Evolutionary conservation across 129 eudicot genomes (phyloP), one percentile per base, ranked within the genome.

Genomic region (Pulicaria dysenterica): DNA sequence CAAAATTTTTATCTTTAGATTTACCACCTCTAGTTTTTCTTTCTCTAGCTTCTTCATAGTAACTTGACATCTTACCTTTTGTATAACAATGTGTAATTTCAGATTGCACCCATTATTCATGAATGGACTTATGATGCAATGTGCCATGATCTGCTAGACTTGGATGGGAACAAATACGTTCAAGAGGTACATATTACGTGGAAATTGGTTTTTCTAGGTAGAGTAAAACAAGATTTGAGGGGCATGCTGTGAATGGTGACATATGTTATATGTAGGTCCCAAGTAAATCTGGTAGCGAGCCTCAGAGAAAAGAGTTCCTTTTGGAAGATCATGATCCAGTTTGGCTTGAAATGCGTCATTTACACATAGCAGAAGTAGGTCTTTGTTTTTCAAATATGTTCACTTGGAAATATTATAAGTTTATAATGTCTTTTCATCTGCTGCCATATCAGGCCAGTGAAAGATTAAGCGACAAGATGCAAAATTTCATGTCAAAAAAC

Each of bases 41-140:
- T 38, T 72, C 45, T 3, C n/a, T 5, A 67, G 37, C 12, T 38
- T 58, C 7, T 13, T 6, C 6, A 6, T 46, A 41, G 59, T 38
- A 48, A 48, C 50, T 47, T 50, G 70, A 62, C 42, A 56, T 51
- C 64, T 69, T 49, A 59, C 14, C 51, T 15, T 43, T 36, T 49
- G 11, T 68, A 34, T 66, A 51, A 72, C 54, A 42, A 67, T 41
- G 38, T 78, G 7, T 51, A 7, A 19, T 12, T 79, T 51, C 74
- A 93, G 98, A 87, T 93, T 78, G 98, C 98, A 73, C 98, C 98
- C 7, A 76, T 93, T 48, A 89, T 93, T 69, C 98, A 93, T 66
- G 98, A 93, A 79, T 93, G 98, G 98, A 89, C 96, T 16, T 93
- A 93, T 53, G 98, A 93, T 83, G 96, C 98, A 19, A 93, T 93